Evolutionary conservation across 306 rosid species (phyloP).

Genomic region (Arachis hypogaea): DNA sequence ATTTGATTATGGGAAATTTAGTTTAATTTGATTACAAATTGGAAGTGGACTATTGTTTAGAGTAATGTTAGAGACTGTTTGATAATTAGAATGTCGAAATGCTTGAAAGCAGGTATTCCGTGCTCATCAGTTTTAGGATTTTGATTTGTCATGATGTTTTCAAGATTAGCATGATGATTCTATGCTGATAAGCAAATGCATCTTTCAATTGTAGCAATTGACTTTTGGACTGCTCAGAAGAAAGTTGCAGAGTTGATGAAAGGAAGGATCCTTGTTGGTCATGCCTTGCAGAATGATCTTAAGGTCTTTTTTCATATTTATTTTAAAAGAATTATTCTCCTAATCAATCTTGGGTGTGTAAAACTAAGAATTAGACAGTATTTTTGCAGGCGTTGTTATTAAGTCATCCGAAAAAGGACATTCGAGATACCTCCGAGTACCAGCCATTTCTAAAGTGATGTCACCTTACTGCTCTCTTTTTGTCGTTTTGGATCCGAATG

Average conservation of each 20-base stretch:
- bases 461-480: conserved; percentile 18
- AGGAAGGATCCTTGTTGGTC: conserved; percentile 89
- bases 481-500: conserved; percentile 15
- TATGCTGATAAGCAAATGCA: conserved; percentile 24
- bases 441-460: conserved; percentile 70
- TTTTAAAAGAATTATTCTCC: background rate
- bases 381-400: conserved; percentile 72
- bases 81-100: conserved; percentile 11
- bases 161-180: conserved; percentile 20
- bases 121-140: conserved; percentile 19
- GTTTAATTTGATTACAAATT: conserved; percentile 26
- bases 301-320: conserved; percentile 54
- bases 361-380: conserved; percentile 21
- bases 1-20: background rate
- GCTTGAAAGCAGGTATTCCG: conserved; percentile 24
- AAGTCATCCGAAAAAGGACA: conserved; percentile 87
- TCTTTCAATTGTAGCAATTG: conserved; percentile 62
- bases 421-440: conserved; percentile 82
- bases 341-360: conserved; percentile 18
- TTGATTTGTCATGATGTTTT: conserved; percentile 18
- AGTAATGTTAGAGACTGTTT: conserved; percentile 20
- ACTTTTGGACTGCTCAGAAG: conserved; percentile 74
- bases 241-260: conserved; percentile 80
- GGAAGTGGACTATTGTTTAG: background rate
- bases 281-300: conserved; percentile 88